Evolutionary conservation across 257 asterid species (phyloP), one percentile per base, ranked within the genome.

Genomic region (Petrea volubilis): DNA sequence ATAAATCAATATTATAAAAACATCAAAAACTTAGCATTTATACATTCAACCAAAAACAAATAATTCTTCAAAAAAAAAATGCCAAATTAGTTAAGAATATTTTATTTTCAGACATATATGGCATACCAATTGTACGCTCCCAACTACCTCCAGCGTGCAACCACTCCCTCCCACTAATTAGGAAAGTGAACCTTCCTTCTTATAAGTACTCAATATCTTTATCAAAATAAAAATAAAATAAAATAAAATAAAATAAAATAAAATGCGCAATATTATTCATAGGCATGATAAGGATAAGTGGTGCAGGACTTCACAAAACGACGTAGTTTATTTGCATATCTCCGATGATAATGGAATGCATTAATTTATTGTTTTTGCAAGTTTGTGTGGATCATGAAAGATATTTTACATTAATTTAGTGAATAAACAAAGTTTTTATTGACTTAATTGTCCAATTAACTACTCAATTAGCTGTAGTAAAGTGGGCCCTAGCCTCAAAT

Each of bases 401-500:
- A 31, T 20, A 34, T 13, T 58, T 34, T 23, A 15, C 24, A 61
- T n/a, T 60, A 7, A 20, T 72, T 61, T 24, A 61, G 56, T 11
- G n/a, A 13, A 36, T 72, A 49, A 72, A 72, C 56, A 60, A 29
- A 7, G 15, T 34, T 57, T n/a, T 27, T 49, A 29, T 60, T 71
- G 61, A 60, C 68, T 50, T 50, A 24, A 47, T 61, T 60, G 27
- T 36, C 41, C 31, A 23, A 60, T 60, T 72, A 60, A 70, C 15
- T 15, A 47, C 62, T 70, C 49, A 27, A 55, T 36, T 9, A 38
- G 13, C 6, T 36, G 52, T 58, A 14, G 44, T 13, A 28, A 58
- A 58, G 64, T 58, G 64, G 64, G 43, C 43, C 64, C 29, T 6
- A 27, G 38, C 25, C 10, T 28, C 6, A 21, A 5, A 17, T 51